Percentiles rank a stretch among this genome's conserved stretches.
Conservation (phyloP, 805 yeast genomes). For the Zygosaccharomyces pseudorouxii region DNA sequence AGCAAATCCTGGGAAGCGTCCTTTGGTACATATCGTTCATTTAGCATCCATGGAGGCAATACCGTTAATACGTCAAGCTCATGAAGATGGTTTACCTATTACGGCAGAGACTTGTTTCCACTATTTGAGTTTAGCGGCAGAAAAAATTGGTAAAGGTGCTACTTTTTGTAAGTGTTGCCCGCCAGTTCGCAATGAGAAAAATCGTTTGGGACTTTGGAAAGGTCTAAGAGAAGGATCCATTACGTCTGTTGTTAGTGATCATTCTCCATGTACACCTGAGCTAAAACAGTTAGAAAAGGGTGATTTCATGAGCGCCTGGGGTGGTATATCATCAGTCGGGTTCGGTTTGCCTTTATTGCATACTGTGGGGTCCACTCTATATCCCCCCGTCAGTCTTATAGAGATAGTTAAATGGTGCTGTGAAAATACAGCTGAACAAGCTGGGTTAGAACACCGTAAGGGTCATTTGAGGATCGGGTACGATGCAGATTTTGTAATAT, state of each 20-base stretch:
- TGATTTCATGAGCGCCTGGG: constrained; percentile 92
- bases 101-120: constrained; percentile 95
- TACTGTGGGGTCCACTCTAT: constrained; percentile 59
- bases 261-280: constrained; percentile 93
- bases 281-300: constrained; percentile 77
- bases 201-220: constrained; percentile 70
- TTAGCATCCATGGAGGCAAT: constrained; percentile 81
- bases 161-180: constrained; percentile 94
- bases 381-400: constrained; percentile 46
- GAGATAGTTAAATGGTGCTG: constrained; percentile 80
- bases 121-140: constrained; percentile 74
- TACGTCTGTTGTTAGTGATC: constrained; percentile 88
- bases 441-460: constrained; percentile 67
- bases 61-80: constrained; percentile 67
- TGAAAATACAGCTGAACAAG: constrained; percentile 78
- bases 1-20: constrained; percentile 38
- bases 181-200: constrained; percentile 75
- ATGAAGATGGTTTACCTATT: constrained; percentile 52
- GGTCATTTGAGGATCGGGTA: constrained; percentile 69
- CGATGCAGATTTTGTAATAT: constrained; percentile 85
- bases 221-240: constrained; percentile 64
- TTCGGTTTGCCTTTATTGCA: constrained; percentile 77
- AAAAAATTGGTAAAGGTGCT: constrained; percentile 66
- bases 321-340: constrained; percentile 92
- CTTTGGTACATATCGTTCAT: constrained; percentile 86